These are phyloP conservation scores for Exophiala aquamarina DNA, from an alignment of 2,329 filamentous ascomycete species.

Conservation along the genomic window DNA sequence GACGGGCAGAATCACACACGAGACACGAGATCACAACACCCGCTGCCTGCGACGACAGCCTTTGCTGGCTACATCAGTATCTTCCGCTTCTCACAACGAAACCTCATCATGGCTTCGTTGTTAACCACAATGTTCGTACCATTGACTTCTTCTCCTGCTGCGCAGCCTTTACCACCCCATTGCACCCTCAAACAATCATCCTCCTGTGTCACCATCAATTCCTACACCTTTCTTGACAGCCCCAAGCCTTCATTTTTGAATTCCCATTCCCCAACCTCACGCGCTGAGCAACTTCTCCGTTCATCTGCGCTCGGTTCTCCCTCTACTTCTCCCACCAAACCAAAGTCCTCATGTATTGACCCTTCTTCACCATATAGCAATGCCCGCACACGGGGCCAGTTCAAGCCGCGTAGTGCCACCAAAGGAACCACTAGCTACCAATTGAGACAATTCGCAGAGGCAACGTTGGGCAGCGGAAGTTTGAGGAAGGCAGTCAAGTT, in stretches of 20 bases:
- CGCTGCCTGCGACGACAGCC: background rate
- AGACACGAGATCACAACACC: background rate
- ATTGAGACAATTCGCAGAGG: slow-evolving; percentile 95
- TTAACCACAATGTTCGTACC: slow-evolving; percentile 76
- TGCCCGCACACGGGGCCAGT: slow-evolving; percentile 83
- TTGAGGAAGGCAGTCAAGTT: slow-evolving; percentile 94
- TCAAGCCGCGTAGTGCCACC: slow-evolving; percentile 79
- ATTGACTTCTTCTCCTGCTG: slow-evolving; percentile 34
- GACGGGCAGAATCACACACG: background rate
- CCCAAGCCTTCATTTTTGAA: slow-evolving; percentile 19
- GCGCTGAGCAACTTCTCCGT: slow-evolving; percentile 34
- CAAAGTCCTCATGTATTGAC: slow-evolving; percentile 34
- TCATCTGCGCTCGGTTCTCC: slow-evolving; percentile 34
- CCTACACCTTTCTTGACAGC: slow-evolving; percentile 26
- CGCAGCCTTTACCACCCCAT: slow-evolving; percentile 32
- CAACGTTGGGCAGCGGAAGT: slow-evolving; percentile 91
- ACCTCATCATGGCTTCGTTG: slow-evolving; percentile 60
- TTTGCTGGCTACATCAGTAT: too few relatives aligned
- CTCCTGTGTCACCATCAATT: slow-evolving; percentile 32
- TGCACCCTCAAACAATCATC: slow-evolving; percentile 30
- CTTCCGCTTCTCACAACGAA: too few relatives aligned
- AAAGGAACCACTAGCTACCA: slow-evolving; percentile 92
- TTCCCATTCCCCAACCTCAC: slow-evolving; percentile 23
- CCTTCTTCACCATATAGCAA: slow-evolving; percentile 59
- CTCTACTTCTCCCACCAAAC: slow-evolving; percentile 31